Base-by-base conservation (phyloP, 73 alveolate genomes). In the Urostyla sp. region DNA sequence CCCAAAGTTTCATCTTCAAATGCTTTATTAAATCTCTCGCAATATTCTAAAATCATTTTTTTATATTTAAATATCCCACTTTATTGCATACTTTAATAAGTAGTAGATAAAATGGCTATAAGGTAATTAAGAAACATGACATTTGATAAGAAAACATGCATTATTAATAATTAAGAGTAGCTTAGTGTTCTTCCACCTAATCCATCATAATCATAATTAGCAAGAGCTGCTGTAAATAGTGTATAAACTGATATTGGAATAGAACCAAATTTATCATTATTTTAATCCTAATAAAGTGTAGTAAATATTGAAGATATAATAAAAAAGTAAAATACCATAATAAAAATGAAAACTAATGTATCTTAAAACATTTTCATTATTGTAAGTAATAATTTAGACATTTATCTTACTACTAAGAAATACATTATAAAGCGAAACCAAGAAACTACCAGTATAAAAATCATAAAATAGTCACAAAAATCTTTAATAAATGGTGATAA, bases 41-140 rank as follows among this genome's bases (percentile, higher is more conserved):
- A 73, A 44, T 73, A 83, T 13, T 73, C 18, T 21, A 27, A 83
- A 16, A 73, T 46, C 35, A 74, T 84, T 26, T 40, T 59, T 50
- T 75, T 84, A 53, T 74, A 84, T 63, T 75, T 58, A 55, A 84
- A 84, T 0, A 60, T 53, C 0, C 92, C 92, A 20, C 79, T 48
- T 34, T 84, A 53, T 55, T 73, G 59, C 88, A 84, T 69, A 21
- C 60, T 34, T 11, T 73, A 72, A 60, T 74, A 84, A 20, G 84
- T 75, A 0, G 92, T 69, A 31, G 83, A 50, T 44, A 84, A 59
- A 59, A 84, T 84, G 51, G 92, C 92, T 57, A 84, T 61, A n/a
- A 84, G 63, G 72, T 84, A 84, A 45, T 84, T 84, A 21, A 84
- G 72, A 16, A 84, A 78, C 28, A 84, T 36, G 28, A 84, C 69